phyloP scores from a whole-genome alignment of 306 rosid species.

The Hippophae rhamnoides region DNA sequence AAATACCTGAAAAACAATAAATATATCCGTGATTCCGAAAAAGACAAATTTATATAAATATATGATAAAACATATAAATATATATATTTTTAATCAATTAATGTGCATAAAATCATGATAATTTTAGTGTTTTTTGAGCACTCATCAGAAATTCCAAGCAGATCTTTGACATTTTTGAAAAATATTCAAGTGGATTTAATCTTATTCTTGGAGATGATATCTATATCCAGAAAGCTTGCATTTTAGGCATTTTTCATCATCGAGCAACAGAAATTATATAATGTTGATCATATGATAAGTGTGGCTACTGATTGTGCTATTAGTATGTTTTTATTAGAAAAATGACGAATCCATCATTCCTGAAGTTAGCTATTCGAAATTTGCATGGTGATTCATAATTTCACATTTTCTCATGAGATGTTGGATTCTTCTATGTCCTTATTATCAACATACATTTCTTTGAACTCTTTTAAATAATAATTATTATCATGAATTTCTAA shows the following conservation, averaged over 20 bases:
- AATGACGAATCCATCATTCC: neutral
- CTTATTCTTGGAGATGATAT: slow-evolving; percentile 92
- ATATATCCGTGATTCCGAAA: too few relatives aligned
- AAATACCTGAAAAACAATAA: too few relatives aligned
- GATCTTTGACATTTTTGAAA: slow-evolving; percentile 43
- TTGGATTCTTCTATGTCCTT: neutral
- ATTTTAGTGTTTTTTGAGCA: too few relatives aligned
- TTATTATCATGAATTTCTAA: too few relatives aligned
- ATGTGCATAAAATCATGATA: too few relatives aligned
- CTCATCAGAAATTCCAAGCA: slow-evolving; percentile 56
- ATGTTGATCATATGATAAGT: neutral
- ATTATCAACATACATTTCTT: neutral
- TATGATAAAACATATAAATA: too few relatives aligned
- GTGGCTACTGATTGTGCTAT: neutral
- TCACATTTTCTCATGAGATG: neutral
- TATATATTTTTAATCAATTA: too few relatives aligned
- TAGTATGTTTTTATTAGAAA: neutral
- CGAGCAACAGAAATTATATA: neutral
- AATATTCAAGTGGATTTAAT: slow-evolving; percentile 60
- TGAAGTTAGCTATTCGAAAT: neutral
- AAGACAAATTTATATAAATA: too few relatives aligned
- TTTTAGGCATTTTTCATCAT: slow-evolving; percentile 11
- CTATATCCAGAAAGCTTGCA: slow-evolving; percentile 48
- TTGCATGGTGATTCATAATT: neutral
- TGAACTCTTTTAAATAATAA: neutral